Evolutionary conservation across 1,284 basidiomycete species (phyloP).

Genomic region (Hemileia vastatrix): DNA sequence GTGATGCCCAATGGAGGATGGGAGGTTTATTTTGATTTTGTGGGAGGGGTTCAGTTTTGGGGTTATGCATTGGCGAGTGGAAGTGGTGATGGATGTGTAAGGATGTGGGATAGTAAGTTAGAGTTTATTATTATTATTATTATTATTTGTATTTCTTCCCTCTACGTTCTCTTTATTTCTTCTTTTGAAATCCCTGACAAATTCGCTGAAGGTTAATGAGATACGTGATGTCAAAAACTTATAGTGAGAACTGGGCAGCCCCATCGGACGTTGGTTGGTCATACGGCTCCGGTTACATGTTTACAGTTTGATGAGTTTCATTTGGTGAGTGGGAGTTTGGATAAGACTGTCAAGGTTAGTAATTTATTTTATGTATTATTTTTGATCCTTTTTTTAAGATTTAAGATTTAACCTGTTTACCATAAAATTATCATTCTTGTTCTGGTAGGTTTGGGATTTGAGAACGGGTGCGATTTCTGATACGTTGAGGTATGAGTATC

Average conservation of each 20-base stretch:
- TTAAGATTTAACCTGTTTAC: slow-evolving; percentile 52
- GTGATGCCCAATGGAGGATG: slow-evolving; percentile 61
- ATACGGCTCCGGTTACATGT: slow-evolving; percentile 85
- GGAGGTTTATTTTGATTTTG: slow-evolving; percentile 96
- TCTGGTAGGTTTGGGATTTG: slow-evolving; percentile 63
- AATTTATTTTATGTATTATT: not conserved
- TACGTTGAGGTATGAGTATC: slow-evolving; percentile 80
- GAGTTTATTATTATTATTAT: slow-evolving; percentile 6
- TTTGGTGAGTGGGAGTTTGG: slow-evolving; percentile 80
- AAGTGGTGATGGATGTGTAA: slow-evolving; percentile 87
- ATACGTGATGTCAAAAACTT: not conserved
- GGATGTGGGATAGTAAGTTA: slow-evolving; percentile 96
- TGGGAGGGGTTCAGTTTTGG: slow-evolving; percentile 97
- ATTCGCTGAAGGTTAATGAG: not conserved
- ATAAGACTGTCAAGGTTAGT: slow-evolving; percentile 80
- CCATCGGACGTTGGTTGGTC: slow-evolving; percentile 83
- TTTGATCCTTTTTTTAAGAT: slow-evolving; percentile 1
- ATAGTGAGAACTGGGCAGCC: slow-evolving; percentile 95
- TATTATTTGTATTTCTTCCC: slow-evolving; percentile 8
- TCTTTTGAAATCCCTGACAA: not conserved
- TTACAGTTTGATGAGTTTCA: slow-evolving; percentile 95
- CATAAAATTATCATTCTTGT: too few species aligned
- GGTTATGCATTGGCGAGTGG: slow-evolving; percentile 94
- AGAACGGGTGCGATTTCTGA: slow-evolving; percentile 79
- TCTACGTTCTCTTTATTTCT: not conserved